These are phyloP conservation scores for Hypocreales sp. DNA, from an alignment of 2,329 filamentous ascomycete species.

Conservation along the genomic window DNA sequence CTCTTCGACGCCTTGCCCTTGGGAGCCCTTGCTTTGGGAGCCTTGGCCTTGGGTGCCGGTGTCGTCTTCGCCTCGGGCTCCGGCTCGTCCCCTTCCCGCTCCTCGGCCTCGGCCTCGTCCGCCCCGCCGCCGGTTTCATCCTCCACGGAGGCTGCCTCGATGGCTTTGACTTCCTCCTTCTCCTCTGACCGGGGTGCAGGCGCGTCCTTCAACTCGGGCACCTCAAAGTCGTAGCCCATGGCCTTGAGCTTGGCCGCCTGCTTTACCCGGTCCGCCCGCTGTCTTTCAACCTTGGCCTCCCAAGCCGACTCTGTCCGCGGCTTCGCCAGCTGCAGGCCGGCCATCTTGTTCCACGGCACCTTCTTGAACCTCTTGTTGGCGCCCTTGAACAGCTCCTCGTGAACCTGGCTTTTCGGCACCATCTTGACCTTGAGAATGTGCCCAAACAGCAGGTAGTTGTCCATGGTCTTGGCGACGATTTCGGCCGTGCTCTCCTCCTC, in stretches of 20 bases:
- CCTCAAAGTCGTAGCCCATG: conserved; percentile 71
- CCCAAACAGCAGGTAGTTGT: conserved; percentile 91
- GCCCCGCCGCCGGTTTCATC: conserved; percentile 7
- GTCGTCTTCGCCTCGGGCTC: conserved; percentile 10
- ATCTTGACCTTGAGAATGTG: conserved; percentile 83
- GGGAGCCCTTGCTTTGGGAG: no score
- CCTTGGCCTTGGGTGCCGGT: conserved; percentile 16
- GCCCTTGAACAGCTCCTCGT: conserved; percentile 74
- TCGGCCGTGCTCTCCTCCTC: conserved; percentile 60
- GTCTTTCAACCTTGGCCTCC: conserved; percentile 57
- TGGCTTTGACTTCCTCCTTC: conserved; percentile 16
- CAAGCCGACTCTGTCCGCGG: conserved; percentile 63
- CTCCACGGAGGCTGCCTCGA: conserved; percentile 20
- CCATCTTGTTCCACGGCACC: conserved; percentile 77
- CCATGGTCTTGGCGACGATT: conserved; percentile 90
- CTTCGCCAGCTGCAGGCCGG: conserved; percentile 57
- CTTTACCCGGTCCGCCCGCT: conserved; percentile 52
- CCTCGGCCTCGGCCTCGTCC: conserved; percentile 8
- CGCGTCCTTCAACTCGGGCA: conserved; percentile 50
- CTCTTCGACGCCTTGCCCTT: conserved; percentile 6
- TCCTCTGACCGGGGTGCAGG: conserved; percentile 24
- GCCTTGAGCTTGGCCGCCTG: conserved; percentile 64
- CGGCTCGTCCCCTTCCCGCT: conserved; percentile 5
- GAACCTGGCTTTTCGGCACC: conserved; percentile 61
- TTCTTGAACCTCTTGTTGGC: conserved; percentile 82